Conservation (phyloP, 805 yeast genomes). For the Candida bentonensis region DNA sequence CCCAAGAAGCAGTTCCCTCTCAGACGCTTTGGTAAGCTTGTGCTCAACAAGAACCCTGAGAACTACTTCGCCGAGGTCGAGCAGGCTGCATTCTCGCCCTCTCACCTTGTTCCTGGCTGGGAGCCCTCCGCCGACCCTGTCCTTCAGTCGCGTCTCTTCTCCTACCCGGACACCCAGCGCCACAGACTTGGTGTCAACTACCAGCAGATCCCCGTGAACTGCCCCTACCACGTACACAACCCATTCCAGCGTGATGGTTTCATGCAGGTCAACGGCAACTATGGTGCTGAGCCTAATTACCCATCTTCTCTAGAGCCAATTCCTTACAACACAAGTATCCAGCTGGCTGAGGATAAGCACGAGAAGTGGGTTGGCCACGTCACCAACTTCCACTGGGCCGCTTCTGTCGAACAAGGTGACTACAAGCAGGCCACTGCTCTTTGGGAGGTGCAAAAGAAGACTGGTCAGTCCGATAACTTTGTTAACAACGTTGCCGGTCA, state of each 20-base stretch:
- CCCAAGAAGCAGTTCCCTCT: conserved; percentile 42
- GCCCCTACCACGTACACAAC: conserved; percentile 33
- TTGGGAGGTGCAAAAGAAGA: conserved; percentile 65
- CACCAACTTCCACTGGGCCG: conserved; percentile 75
- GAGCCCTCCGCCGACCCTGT: conserved; percentile 71
- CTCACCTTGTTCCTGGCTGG: conserved; percentile 61
- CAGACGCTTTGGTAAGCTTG: conserved; percentile 40
- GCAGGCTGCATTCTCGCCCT: conserved; percentile 56
- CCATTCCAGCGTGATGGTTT: conserved; percentile 53
- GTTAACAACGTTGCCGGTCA: conserved; percentile 78
- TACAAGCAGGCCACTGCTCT: conserved; percentile 63
- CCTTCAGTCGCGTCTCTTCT: conserved; percentile 59
- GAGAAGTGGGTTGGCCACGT: conserved; percentile 78
- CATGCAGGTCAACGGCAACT: conserved; percentile 32
- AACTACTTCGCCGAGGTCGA: conserved; percentile 40
- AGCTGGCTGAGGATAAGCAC: conserved; percentile 34
- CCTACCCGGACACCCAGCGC: conserved; percentile 66
- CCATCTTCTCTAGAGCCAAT: conserved; percentile 29
- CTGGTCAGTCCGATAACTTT: conserved; percentile 73
- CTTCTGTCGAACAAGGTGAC: conserved; percentile 49
- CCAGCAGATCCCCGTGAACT: conserved; percentile 54
- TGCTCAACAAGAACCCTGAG: conserved; percentile 39
- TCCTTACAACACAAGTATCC: conserved; percentile 16
- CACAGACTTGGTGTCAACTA: conserved; percentile 61
- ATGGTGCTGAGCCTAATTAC: conserved; percentile 38